Conservation (phyloP, 768 basidiomycete species). For the Pisolithus albus region DNA sequence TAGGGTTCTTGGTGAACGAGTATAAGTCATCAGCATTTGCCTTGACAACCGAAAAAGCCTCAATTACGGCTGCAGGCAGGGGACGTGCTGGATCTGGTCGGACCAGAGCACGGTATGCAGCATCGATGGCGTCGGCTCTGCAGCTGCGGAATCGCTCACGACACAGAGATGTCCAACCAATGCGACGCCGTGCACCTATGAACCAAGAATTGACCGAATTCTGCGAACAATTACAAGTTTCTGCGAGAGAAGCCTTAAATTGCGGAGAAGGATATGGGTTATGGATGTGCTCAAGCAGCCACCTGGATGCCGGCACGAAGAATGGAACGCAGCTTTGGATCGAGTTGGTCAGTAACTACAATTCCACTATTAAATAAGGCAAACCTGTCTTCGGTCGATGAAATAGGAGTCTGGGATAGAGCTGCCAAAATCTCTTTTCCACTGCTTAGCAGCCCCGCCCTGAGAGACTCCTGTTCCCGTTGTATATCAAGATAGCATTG, state of each 20-base stretch:
- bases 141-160: slow-evolving; percentile 21
- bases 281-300: slow-evolving; percentile 41
- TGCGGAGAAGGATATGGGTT: slow-evolving; percentile 44
- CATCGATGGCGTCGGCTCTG: slow-evolving; percentile 17
- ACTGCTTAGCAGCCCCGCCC: no score
- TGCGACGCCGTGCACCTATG: slow-evolving; percentile 38
- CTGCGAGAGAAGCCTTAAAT: slow-evolving; percentile 25
- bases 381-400: no score
- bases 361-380: no score
- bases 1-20: slow-evolving; percentile 20
- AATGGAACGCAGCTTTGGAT: neutral
- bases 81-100: slow-evolving; percentile 6
- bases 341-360: no score
- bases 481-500: no score
- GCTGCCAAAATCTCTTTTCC: no score
- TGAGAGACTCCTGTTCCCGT: no score
- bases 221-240: slow-evolving; percentile 12
- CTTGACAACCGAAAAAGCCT: slow-evolving; percentile 27
- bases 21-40: slow-evolving; percentile 24
- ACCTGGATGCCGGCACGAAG: slow-evolving; percentile 25
- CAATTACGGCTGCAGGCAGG: slow-evolving; percentile 8
- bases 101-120: slow-evolving; percentile 22
- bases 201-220: slow-evolving; percentile 44
- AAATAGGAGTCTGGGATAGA: no score
- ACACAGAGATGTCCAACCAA: slow-evolving; percentile 45